Evolutionary conservation across 2,329 filamentous ascomycete genomes (phyloP).

Genomic region (Penicillium nordicum): DNA sequence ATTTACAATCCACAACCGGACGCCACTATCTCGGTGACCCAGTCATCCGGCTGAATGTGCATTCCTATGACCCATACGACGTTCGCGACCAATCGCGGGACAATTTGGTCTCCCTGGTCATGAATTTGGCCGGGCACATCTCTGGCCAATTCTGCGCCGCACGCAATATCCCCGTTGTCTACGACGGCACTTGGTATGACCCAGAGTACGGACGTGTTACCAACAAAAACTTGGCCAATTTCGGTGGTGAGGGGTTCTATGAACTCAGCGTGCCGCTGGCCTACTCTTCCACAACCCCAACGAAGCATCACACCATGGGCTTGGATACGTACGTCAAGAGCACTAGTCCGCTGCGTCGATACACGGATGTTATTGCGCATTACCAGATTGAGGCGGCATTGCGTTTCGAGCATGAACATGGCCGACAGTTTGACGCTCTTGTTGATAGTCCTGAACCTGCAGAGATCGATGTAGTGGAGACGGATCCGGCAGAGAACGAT

Average conservation of each 20-base stretch:
- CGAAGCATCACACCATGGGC: constrained; percentile 52
- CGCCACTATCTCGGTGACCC: constrained; percentile 43
- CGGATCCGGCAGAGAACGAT: background rate
- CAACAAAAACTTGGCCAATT: constrained; percentile 41
- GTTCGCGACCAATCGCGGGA: constrained; percentile 37
- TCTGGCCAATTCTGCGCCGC: constrained; percentile 35
- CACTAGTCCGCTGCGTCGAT: constrained; percentile 61
- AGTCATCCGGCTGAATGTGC: constrained; percentile 35
- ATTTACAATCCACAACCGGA: constrained; percentile 28
- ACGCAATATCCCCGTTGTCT: constrained; percentile 37
- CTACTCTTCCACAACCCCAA: constrained; percentile 46
- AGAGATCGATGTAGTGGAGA: background rate
- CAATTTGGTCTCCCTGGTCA: constrained; percentile 47
- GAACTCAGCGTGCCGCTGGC: constrained; percentile 35
- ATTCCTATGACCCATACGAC: constrained; percentile 35
- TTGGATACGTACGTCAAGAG: constrained; percentile 54
- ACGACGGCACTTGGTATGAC: constrained; percentile 38
- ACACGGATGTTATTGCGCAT: constrained; percentile 58
- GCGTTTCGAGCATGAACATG: constrained; percentile 51
- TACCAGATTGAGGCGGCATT: constrained; percentile 64
- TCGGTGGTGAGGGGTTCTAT: constrained; percentile 41
- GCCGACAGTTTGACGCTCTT: constrained; percentile 39
- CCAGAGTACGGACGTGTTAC: constrained; percentile 41
- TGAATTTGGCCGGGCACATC: constrained; percentile 52
- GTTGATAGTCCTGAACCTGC: constrained; percentile 16